These are phyloP conservation scores for Ananas comosus DNA, from an alignment of 176 grass and related monocot species.

Conservation along the genomic window DNA sequence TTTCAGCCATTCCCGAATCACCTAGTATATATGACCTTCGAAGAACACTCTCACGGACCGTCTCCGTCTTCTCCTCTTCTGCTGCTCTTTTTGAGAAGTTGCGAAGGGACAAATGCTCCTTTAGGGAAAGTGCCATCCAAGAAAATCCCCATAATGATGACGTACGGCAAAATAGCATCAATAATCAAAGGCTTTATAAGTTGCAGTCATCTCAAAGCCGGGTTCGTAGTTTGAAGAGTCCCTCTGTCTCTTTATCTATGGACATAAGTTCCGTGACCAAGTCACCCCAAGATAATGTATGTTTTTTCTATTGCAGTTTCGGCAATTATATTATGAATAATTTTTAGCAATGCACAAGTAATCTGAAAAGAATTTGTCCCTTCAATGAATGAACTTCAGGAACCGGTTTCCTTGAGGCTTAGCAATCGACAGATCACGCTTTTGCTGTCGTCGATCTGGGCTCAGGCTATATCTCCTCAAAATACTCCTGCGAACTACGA, in stretches of 20 bases:
- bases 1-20: constrained; percentile 34
- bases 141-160: constrained; percentile 37
- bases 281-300: constrained; percentile 55
- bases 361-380: constrained; percentile 12
- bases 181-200: constrained; percentile 41
- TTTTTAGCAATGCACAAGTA: background rate
- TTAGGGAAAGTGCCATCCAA: constrained; percentile 36
- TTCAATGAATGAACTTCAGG: constrained; percentile 51
- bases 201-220: constrained; percentile 60
- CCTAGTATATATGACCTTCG: constrained; percentile 59
- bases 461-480: constrained; percentile 66
- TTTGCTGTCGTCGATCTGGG: constrained; percentile 91
- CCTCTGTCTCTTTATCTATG: constrained; percentile 52
- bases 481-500: constrained; percentile 90
- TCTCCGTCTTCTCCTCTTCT: constrained; percentile 98
- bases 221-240: constrained; percentile 39
- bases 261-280: constrained; percentile 37
- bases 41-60: constrained; percentile 91
- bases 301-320: background rate
- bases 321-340: background rate
- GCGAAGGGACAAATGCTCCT: constrained; percentile 51
- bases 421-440: constrained; percentile 84
- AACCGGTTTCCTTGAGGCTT: constrained; percentile 60
- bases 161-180: constrained; percentile 23
- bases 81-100: constrained; percentile 98